These are phyloP conservation scores for Gaertneriomyces sp. DNA, from an alignment of 192 early-diverging fungal genomes.

Conservation along the genomic window DNA sequence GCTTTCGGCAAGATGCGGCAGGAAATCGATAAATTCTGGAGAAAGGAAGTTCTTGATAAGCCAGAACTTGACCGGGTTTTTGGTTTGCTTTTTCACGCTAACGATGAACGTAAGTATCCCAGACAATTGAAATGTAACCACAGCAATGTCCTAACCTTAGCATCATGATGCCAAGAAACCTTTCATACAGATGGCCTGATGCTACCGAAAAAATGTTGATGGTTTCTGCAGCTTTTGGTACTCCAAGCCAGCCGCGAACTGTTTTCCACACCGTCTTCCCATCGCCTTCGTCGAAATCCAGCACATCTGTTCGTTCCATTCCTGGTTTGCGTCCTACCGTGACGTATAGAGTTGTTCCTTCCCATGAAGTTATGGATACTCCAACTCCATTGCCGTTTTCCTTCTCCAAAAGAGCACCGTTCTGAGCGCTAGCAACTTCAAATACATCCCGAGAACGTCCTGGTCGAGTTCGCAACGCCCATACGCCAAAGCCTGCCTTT, in stretches of 20 bases:
- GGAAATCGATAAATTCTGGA: slow-evolving; percentile 91
- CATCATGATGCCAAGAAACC: slow-evolving; percentile 97
- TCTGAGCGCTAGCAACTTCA: slow-evolving; percentile 51
- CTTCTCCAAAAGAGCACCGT: not conserved
- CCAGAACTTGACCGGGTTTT: slow-evolving; percentile 96
- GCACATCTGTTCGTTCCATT: not conserved
- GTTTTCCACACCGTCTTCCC: not conserved
- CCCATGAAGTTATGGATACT: no score
- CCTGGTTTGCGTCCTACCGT: not conserved
- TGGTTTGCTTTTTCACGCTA: slow-evolving; percentile 81
- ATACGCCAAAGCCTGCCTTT: slow-evolving; percentile 88
- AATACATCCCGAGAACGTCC: slow-evolving; percentile 82
- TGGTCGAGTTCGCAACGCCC: slow-evolving; percentile 72
- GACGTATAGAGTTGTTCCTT: no score
- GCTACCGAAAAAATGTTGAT: slow-evolving; percentile 99
- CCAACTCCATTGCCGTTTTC: not conserved
- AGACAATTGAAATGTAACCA: not conserved
- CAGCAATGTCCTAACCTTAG: slow-evolving; percentile 29
- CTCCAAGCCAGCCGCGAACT: no score
- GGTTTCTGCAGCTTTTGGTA: slow-evolving; percentile 24
- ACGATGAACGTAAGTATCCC: not conserved
- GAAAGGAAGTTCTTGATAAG: slow-evolving; percentile 97
- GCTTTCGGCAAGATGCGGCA: slow-evolving; percentile 81
- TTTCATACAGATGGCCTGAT: slow-evolving; percentile 96
- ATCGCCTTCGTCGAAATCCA: not conserved